Conservation (phyloP, 148 eudicot species). For the Agrostemma githago region DNA sequence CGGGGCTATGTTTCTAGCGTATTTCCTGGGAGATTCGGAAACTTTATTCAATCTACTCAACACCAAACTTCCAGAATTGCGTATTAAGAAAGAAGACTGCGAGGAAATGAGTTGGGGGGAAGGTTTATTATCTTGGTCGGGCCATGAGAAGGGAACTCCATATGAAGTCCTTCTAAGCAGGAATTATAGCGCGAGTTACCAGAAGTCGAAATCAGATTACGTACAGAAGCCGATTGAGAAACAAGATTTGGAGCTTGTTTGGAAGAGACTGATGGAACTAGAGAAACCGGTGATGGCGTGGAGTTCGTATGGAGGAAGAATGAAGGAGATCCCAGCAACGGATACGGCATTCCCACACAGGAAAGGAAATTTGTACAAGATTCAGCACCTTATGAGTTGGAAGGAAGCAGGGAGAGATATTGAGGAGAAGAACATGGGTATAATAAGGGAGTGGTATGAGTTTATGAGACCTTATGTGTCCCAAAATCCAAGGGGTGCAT, state of each 20-base stretch:
- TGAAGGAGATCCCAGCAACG: constrained; percentile 14
- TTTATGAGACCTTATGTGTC: constrained; percentile 17
- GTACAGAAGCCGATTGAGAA: constrained; percentile 18
- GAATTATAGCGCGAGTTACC: constrained; percentile 12
- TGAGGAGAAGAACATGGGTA: neutral
- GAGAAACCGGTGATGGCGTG: constrained; percentile 23
- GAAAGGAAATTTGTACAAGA: constrained; percentile 23
- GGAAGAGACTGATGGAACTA: constrained; percentile 25
- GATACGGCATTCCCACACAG: constrained; percentile 34
- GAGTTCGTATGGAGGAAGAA: constrained; percentile 28
- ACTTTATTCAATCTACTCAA: constrained; percentile 26
- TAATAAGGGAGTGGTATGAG: neutral
- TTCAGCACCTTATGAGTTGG: constrained; percentile 27
- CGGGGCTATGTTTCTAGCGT: constrained; percentile 17
- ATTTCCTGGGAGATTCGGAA: constrained; percentile 32
- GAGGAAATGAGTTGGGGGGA: constrained; percentile 45
- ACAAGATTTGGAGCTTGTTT: constrained; percentile 6
- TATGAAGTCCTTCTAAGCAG: constrained; percentile 20
- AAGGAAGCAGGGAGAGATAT: constrained; percentile 21
- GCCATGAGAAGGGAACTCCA: constrained; percentile 5
- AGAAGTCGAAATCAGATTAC: constrained; percentile 34
- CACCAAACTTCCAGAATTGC: constrained; percentile 39
- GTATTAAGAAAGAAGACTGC: constrained; percentile 36
- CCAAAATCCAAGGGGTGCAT: constrained; percentile 10
- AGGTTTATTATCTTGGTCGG: constrained; percentile 18